phyloP scores from a whole-genome alignment of 805 yeast genomes.

The Hanseniaspora hatyaiensis region DNA sequence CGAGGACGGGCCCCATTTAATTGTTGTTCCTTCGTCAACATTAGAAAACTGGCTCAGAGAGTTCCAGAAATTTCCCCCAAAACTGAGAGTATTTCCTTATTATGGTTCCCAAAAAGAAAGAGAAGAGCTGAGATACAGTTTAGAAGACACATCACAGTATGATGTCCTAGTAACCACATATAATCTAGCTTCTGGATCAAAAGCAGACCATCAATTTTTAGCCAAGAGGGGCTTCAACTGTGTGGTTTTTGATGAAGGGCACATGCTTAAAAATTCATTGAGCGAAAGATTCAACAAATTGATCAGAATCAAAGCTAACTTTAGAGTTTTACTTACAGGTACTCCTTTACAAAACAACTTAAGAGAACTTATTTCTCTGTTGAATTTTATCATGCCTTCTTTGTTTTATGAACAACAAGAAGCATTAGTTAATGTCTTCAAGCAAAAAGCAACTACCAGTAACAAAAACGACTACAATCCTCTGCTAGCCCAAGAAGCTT shows the following conservation, averaged over 20 bases:
- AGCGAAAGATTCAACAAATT: slow-evolving; percentile 79
- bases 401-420: slow-evolving; percentile 72
- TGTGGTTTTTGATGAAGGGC: slow-evolving; percentile 95
- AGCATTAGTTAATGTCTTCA: slow-evolving; percentile 70
- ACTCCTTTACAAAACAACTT: slow-evolving; percentile 93
- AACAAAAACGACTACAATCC: slow-evolving; percentile 54
- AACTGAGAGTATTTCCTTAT: slow-evolving; percentile 73
- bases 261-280: slow-evolving; percentile 80
- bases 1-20: slow-evolving; percentile 69
- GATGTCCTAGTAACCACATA: slow-evolving; percentile 94
- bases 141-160: slow-evolving; percentile 44
- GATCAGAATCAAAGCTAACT: slow-evolving; percentile 73
- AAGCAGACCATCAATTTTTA: slow-evolving; percentile 69
- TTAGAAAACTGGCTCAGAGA: slow-evolving; percentile 96
- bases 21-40: slow-evolving; percentile 93
- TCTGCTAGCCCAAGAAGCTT: slow-evolving; percentile 78
- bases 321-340: slow-evolving; percentile 82
- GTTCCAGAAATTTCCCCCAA: slow-evolving; percentile 78
- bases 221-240: slow-evolving; percentile 67
- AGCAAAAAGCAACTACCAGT: slow-evolving; percentile 71
- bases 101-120: slow-evolving; percentile 83
- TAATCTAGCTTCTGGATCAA: slow-evolving; percentile 77
- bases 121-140: slow-evolving; percentile 63
- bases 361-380: slow-evolving; percentile 75
- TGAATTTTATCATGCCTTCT: slow-evolving; percentile 81